A percentile compares a stretch with the other conserved stretches of the same genome.
Conservation (phyloP, 805 yeast genomes). For the Wickerhamomyces subpelliculosus region DNA sequence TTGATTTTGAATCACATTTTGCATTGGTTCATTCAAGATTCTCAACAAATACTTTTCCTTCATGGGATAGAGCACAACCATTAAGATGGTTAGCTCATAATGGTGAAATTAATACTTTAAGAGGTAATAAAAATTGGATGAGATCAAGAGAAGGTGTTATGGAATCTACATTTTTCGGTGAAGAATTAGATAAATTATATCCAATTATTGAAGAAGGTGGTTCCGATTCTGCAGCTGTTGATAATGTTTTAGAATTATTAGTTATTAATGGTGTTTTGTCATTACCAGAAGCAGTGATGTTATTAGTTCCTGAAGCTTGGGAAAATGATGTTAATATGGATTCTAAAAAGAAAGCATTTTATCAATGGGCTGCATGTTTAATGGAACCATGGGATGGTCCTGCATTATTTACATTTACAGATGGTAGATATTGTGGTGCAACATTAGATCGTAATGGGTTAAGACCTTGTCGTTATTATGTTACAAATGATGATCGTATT, state of each 20-base stretch:
- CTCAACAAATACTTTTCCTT: constrained; percentile 97
- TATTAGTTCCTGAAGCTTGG: constrained; percentile 97
- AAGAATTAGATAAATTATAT: constrained; percentile 81
- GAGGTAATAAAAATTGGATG: constrained; percentile 99
- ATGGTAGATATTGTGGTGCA: constrained; percentile 98
- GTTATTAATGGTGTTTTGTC: constrained; percentile 89
- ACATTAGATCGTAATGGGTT: constrained; percentile 95
- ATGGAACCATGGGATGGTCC: constrained; percentile 99
- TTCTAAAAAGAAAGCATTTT: constrained; percentile 87
- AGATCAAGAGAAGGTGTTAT: constrained; percentile 96
- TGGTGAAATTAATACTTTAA: constrained; percentile 94
- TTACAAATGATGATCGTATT: constrained; percentile 90
- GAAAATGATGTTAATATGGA: constrained; percentile 85
- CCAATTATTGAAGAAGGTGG: constrained; percentile 99
- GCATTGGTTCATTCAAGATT: constrained; percentile 96
- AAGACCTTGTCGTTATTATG: constrained; percentile 96
- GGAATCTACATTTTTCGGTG: constrained; percentile 82
- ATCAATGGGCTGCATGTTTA: constrained; percentile 98
- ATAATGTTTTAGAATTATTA: constrained; percentile 87
- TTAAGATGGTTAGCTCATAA: constrained; percentile 96
- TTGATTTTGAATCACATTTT: constrained; percentile 90
- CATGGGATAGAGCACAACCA: constrained; percentile 99
- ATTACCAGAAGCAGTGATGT: constrained; percentile 94
- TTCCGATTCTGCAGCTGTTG: constrained; percentile 96
- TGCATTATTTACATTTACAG: constrained; percentile 92